phyloP scores from a whole-genome alignment of 2,329 filamentous ascomycete species.

The Talaromyces sp. region DNA sequence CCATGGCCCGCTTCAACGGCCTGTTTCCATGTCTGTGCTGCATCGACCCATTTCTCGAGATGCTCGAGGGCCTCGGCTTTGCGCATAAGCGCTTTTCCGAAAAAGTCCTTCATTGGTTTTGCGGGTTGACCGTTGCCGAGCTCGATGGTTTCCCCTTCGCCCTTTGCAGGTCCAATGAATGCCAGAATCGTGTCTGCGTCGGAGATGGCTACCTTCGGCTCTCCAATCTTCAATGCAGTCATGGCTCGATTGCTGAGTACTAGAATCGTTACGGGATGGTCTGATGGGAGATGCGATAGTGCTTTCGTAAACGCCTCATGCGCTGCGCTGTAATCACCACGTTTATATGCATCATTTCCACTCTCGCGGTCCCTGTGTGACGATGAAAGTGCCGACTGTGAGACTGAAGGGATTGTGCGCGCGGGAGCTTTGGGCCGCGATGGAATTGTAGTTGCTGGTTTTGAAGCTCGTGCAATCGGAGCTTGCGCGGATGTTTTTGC shows the following conservation, averaged over 20 bases:
- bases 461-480: slow-evolving; percentile 36
- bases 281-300: slow-evolving; percentile 67
- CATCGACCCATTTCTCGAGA: slow-evolving; percentile 90
- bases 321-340: slow-evolving; percentile 85
- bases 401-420: slow-evolving; percentile 60
- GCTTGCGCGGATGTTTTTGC: slow-evolving; percentile 30
- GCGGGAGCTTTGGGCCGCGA: slow-evolving; percentile 47
- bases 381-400: slow-evolving; percentile 65
- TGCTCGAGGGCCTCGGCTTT: slow-evolving; percentile 96
- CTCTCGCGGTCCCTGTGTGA: slow-evolving; percentile 75
- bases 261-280: slow-evolving; percentile 82
- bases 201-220: slow-evolving; percentile 78
- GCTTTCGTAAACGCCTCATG: slow-evolving; percentile 79
- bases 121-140: slow-evolving; percentile 61
- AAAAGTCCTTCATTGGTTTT: slow-evolving; percentile 90
- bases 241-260: slow-evolving; percentile 87
- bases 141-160: slow-evolving; percentile 75
- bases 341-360: slow-evolving; percentile 87
- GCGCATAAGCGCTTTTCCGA: slow-evolving; percentile 85
- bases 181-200: slow-evolving; percentile 79
- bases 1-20: slow-evolving; percentile 83
- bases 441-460: slow-evolving; percentile 45
- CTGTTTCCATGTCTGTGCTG: slow-evolving; percentile 72
- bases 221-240: slow-evolving; percentile 85
- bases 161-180: slow-evolving; percentile 74